Base-by-base conservation (phyloP, 805 yeast genomes). In the Candida cerambycidarum region DNA sequence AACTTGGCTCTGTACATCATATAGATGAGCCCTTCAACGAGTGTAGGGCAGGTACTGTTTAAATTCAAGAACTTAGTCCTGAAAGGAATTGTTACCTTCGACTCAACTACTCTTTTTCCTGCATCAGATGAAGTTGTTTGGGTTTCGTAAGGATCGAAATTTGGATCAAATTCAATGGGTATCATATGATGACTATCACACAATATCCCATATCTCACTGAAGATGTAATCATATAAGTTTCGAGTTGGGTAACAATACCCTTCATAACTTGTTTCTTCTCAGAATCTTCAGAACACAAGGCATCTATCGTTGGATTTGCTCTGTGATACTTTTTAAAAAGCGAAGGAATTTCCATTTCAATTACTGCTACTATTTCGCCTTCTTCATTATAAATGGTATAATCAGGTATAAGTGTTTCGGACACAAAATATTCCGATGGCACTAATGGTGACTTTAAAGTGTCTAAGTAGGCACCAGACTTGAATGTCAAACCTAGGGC, bases 151-250 rank as follows among this genome's bases (percentile, higher is more conserved):
- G n/a, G n/a, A n/a, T 21, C 32, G 6, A n/a, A 29, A 14, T 29
- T 29, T n/a, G 17, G 5, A 10, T 29, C 17, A 14, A 29, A 29
- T 29, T 29, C 32, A n/a, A 14, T 6, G 7, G 11, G 17, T 13
- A 29, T 29, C 32, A 29, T 5, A 14, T 29, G 11, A 11, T 29
- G 11, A 5, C 18, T 17, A 23, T 21, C 14, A 36, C 39, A 36
- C 12, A 36, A 16, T 4, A 25, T 25, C 11, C 39, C 39, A 13
- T 36, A 25, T 17, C 39, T 36, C 15, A 36, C 31, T 6, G 31
- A 24, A 4, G 32, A 5, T 14, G 32, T 15, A 5, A 36, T 27
- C 39, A 36, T 36, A 27, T 36, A 36, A 21, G 32, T 16, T 18
- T 36, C 12, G 4, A 36, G 32, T 15, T 36, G 39, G n/a, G 9